Evolutionary conservation across 352 stramenopile species (phyloP).

Genomic region (Phytophthora agathidicida): DNA sequence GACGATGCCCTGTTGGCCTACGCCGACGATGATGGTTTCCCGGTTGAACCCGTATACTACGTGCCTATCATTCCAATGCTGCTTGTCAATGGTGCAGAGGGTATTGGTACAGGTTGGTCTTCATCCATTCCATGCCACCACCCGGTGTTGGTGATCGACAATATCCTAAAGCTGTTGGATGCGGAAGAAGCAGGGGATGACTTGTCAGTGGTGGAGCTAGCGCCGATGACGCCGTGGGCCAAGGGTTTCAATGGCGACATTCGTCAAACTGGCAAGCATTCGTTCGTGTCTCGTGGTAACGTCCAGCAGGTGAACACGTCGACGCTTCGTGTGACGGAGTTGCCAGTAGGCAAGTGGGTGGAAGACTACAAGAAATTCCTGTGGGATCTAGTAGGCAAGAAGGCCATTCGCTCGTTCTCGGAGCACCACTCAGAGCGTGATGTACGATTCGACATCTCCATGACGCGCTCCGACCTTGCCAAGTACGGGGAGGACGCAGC

Average conservation of each 20-base stretch:
- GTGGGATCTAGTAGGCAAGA: constrained; percentile 91
- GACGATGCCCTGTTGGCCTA: constrained; percentile 98
- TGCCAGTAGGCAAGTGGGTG: constrained; percentile 98
- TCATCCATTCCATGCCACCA: constrained; percentile 96
- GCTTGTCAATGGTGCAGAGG: constrained; percentile 98
- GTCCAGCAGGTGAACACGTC: constrained; percentile 87
- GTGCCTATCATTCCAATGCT: constrained; percentile 96
- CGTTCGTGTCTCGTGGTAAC: constrained; percentile 78
- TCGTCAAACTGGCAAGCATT: constrained; percentile 60
- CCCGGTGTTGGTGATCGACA: constrained; percentile 96
- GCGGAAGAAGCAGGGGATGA: constrained; percentile 52
- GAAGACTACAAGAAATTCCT: constrained; percentile 99
- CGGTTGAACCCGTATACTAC: constrained; percentile 98
- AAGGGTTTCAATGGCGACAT: constrained; percentile 96
- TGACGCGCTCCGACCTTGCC: constrained; percentile 83
- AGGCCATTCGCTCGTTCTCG: constrained; percentile 90
- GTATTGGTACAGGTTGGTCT: constrained; percentile 99
- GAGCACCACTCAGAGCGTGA: constrained; percentile 97
- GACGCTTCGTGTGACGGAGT: constrained; percentile 96
- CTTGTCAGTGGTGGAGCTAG: constrained; percentile 36
- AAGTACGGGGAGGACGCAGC: constrained; percentile 58
- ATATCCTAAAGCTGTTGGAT: constrained; percentile 88
- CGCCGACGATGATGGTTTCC: constrained; percentile 97
- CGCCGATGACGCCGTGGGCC: constrained; percentile 94
- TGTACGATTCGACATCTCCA: constrained; percentile 81